Evolutionary conservation across 2,329 filamentous ascomycete genomes (phyloP).

Genomic region (Nannizziopsis barbatae): DNA sequence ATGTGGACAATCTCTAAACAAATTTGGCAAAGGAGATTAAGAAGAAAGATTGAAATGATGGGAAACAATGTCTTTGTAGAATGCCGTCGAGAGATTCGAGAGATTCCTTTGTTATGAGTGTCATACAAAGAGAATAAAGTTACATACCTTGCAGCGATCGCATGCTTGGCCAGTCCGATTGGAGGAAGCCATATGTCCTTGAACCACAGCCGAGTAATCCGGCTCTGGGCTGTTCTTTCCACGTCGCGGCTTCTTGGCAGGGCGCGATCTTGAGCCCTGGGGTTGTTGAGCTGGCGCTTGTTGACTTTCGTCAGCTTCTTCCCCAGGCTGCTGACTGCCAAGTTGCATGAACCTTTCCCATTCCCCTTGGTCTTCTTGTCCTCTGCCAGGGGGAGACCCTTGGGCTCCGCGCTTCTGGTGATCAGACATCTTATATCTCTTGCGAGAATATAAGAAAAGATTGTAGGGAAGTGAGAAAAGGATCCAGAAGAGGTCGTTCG

Average conservation of each 20-base stretch:
- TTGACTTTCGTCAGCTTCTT: neutral
- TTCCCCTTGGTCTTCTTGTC: neutral
- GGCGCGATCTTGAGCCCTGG: neutral
- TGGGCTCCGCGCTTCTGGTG: neutral
- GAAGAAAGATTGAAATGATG: neutral
- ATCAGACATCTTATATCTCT: constrained; percentile 2
- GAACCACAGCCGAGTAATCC: constrained; percentile 19
- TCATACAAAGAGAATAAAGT: neutral
- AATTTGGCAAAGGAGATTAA: neutral
- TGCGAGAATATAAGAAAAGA: neutral
- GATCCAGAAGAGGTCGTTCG: neutral
- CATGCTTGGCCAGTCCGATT: constrained; percentile 21
- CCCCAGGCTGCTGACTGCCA: constrained; percentile 17
- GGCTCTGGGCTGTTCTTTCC: constrained; percentile 18
- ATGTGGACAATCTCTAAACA: too few species aligned
- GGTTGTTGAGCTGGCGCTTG: neutral
- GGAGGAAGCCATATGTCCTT: constrained; percentile 15
- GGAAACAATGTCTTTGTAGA: neutral
- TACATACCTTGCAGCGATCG: constrained; percentile 24
- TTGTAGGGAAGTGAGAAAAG: neutral
- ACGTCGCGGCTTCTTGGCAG: constrained; percentile 17
- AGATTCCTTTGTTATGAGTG: neutral
- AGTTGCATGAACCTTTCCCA: constrained; percentile 8
- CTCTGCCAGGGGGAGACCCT: neutral
- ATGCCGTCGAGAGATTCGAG: neutral